phyloP scores from a whole-genome alignment of 176 grass and related monocot species.

The Avena sativa region DNA sequence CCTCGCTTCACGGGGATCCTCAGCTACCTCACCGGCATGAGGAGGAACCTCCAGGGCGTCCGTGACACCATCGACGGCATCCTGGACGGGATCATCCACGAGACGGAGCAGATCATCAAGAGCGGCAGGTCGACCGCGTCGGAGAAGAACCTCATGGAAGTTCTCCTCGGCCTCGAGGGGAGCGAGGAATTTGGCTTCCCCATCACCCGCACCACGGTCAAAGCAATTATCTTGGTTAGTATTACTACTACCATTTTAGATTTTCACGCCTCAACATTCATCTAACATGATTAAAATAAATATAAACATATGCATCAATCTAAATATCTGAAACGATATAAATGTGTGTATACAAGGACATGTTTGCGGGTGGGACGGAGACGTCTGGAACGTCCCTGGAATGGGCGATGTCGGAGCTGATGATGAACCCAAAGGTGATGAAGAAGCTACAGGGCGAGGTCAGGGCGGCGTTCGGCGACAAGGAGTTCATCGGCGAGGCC shows the following conservation, averaged over 20 bases:
- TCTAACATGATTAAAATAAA: background rate
- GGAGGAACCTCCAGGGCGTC: background rate
- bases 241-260: background rate
- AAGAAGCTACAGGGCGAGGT: constrained; percentile 41
- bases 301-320: background rate
- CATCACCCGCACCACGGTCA: constrained; percentile 11
- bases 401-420: constrained; percentile 44
- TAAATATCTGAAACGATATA: too few species aligned
- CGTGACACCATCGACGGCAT: constrained; percentile 11
- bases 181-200: constrained; percentile 22
- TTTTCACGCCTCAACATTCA: background rate
- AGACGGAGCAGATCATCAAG: background rate
- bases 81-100: constrained; percentile 19
- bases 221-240: constrained; percentile 33
- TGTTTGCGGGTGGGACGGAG: background rate
- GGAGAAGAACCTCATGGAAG: constrained; percentile 31
- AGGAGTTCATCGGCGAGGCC: constrained; percentile 1
- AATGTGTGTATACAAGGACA: background rate
- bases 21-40: constrained; percentile 25
- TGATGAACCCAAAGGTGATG: constrained; percentile 32
- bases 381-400: background rate
- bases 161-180: constrained; percentile 25
- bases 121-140: background rate
- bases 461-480: background rate
- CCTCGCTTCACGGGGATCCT: background rate